A percentile compares a stretch with the other conserved stretches of the same genome.
phyloP scores from a whole-genome alignment of 768 basidiomycete genomes.

The Phylloporus sp. region DNA sequence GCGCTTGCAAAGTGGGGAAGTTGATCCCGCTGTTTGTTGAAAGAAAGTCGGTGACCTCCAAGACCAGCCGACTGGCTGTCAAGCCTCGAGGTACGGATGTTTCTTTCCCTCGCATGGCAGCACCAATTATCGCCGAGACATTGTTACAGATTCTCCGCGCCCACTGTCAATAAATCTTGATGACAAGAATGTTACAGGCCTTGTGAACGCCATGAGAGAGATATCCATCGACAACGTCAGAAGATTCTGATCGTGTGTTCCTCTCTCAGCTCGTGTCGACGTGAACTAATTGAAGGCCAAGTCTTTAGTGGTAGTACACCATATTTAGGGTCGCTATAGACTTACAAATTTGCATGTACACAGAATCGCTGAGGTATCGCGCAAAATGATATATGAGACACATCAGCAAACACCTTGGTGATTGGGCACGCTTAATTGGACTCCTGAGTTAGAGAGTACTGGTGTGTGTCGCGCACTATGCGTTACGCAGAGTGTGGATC shows the following conservation, averaged over 20 bases:
- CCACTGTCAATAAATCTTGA: neutral
- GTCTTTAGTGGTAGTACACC: too few relatives aligned
- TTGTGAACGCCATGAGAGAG: conserved; percentile 10
- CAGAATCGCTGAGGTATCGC: too few relatives aligned
- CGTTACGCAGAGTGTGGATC: too few relatives aligned
- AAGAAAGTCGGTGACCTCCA: conserved; percentile 33
- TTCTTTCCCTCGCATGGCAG: neutral
- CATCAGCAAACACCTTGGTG: too few relatives aligned
- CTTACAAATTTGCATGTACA: too few relatives aligned
- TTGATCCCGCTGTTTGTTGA: conserved; percentile 55
- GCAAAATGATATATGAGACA: too few relatives aligned
- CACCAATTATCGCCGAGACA: neutral
- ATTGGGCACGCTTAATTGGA: too few relatives aligned
- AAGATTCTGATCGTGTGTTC: neutral
- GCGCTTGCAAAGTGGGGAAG: conserved; percentile 56
- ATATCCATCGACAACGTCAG: conserved; percentile 10
- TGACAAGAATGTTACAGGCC: conserved; percentile 5
- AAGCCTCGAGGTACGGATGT: conserved; percentile 41
- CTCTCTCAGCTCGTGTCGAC: neutral
- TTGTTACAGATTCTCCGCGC: conserved; percentile 15
- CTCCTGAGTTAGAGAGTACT: too few relatives aligned
- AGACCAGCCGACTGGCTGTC: conserved; percentile 41
- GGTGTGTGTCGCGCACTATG: too few relatives aligned
- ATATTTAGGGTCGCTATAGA: too few relatives aligned
- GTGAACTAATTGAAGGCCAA: too few relatives aligned